A percentile compares a stretch with the other conserved stretches of the same genome.
Conservation (phyloP, 495 filamentous ascomycete genomes). For the Pseudevernia furfuracea region DNA sequence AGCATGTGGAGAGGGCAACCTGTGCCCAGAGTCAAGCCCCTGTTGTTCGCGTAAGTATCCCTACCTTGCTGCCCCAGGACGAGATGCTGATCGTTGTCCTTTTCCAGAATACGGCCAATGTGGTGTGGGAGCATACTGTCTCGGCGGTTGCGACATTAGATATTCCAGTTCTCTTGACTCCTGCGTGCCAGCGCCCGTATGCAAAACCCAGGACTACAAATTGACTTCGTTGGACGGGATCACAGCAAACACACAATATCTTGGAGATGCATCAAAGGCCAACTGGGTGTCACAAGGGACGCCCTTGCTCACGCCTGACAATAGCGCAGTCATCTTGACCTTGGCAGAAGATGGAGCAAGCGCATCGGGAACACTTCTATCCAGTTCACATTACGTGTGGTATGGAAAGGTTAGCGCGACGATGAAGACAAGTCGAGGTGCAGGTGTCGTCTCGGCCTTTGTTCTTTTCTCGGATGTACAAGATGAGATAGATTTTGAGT, state of each 20-base stretch:
- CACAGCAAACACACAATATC: slow-evolving; percentile 64
- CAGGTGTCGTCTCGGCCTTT: slow-evolving; percentile 90
- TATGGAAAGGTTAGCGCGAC: slow-evolving; percentile 86
- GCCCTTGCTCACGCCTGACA: slow-evolving; percentile 52
- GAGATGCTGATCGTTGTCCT: slow-evolving; percentile 12
- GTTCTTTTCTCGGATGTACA: slow-evolving; percentile 91
- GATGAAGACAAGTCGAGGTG: slow-evolving; percentile 76
- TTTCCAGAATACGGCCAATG: slow-evolving; percentile 83
- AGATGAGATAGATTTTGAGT: slow-evolving; percentile 98
- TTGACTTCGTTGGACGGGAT: slow-evolving; percentile 63
- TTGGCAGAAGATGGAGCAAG: slow-evolving; percentile 76
- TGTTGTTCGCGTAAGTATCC: slow-evolving; percentile 75
- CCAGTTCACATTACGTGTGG: slow-evolving; percentile 89
- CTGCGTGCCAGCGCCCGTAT: slow-evolving; percentile 79
- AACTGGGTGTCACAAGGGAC: slow-evolving; percentile 87
- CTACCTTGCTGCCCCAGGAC: not conserved
- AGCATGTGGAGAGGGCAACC: slow-evolving; percentile 49
- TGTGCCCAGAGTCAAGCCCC: slow-evolving; percentile 67
- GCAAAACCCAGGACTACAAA: slow-evolving; percentile 63
- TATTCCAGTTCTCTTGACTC: slow-evolving; percentile 74
- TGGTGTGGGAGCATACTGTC: slow-evolving; percentile 87
- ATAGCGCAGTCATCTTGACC: slow-evolving; percentile 61
- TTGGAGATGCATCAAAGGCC: slow-evolving; percentile 66
- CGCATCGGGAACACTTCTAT: slow-evolving; percentile 60
- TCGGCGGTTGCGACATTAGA: slow-evolving; percentile 88